These are phyloP conservation scores for Komagataella pseudopastoris DNA, from an alignment of 805 yeast species.

Conservation along the genomic window DNA sequence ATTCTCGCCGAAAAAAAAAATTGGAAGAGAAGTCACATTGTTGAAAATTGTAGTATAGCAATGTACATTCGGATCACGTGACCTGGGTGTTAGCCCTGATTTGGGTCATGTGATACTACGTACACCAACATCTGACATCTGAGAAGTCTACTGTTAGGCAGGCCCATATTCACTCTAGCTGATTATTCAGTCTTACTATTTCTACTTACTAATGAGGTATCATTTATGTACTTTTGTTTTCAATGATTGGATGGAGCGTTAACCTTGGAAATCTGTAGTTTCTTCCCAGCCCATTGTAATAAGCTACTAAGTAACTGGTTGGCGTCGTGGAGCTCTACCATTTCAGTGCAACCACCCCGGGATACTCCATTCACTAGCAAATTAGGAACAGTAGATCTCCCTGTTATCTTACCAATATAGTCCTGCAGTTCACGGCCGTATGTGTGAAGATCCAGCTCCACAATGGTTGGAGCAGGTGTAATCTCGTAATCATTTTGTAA, in stretches of 20 bases:
- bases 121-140: neutral
- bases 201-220: neutral
- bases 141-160: neutral
- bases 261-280: constrained; percentile 30
- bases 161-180: neutral
- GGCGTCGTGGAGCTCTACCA: constrained; percentile 43
- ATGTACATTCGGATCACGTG: constrained; percentile 1
- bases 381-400: constrained; percentile 86
- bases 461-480: constrained; percentile 56
- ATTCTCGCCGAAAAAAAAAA: neutral
- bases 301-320: constrained; percentile 40
- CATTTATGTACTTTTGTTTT: neutral
- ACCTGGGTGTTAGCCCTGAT: neutral
- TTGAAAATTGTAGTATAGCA: neutral
- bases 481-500: constrained; percentile 51
- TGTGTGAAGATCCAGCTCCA: constrained; percentile 73
- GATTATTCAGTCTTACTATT: neutral
- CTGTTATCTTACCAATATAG: constrained; percentile 54
- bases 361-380: constrained; percentile 61
- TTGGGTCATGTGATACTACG: neutral
- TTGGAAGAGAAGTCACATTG: neutral
- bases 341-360: constrained; percentile 85
- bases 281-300: constrained; percentile 49
- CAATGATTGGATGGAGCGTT: constrained; percentile 43
- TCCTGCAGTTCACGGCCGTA: constrained; percentile 68